Evolutionary conservation across 164 flowering plant species (phyloP).

Genomic region (Echeveria elegans): DNA sequence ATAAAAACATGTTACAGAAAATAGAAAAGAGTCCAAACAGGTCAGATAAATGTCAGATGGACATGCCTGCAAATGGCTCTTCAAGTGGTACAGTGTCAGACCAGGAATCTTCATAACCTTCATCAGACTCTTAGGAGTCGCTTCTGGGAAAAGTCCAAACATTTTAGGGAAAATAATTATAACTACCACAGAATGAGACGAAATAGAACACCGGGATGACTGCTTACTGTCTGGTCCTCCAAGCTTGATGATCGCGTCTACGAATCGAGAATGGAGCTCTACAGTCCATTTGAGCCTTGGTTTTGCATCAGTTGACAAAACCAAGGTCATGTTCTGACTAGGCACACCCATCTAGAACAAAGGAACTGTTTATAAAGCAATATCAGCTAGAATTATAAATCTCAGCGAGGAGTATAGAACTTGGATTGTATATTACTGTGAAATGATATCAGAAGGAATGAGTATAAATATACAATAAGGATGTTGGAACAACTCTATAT

Average conservation of each 20-base stretch:
- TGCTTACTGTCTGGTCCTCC: slow-evolving; percentile 64
- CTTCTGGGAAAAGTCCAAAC: slow-evolving; percentile 40
- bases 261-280: slow-evolving; percentile 66
- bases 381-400: background rate
- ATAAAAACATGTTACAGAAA: background rate
- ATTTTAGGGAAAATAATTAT: background rate
- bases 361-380: background rate
- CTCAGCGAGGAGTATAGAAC: background rate
- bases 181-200: background rate
- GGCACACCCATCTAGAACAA: slow-evolving; percentile 22
- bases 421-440: background rate
- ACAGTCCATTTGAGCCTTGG: slow-evolving; percentile 85
- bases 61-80: slow-evolving; percentile 88
- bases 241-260: slow-evolving; percentile 52
- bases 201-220: slow-evolving; percentile 1
- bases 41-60: slow-evolving; percentile 6
- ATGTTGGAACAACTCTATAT: slow-evolving; percentile 52
- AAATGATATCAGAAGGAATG: background rate
- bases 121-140: slow-evolving; percentile 91
- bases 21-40: background rate
- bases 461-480: slow-evolving; percentile 23
- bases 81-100: slow-evolving; percentile 76
- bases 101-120: slow-evolving; percentile 79
- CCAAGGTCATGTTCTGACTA: slow-evolving; percentile 46
- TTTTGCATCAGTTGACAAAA: slow-evolving; percentile 73